These are phyloP conservation scores for Sordaria brevicollis DNA, from an alignment of 495 filamentous ascomycete species.

Conservation along the genomic window DNA sequence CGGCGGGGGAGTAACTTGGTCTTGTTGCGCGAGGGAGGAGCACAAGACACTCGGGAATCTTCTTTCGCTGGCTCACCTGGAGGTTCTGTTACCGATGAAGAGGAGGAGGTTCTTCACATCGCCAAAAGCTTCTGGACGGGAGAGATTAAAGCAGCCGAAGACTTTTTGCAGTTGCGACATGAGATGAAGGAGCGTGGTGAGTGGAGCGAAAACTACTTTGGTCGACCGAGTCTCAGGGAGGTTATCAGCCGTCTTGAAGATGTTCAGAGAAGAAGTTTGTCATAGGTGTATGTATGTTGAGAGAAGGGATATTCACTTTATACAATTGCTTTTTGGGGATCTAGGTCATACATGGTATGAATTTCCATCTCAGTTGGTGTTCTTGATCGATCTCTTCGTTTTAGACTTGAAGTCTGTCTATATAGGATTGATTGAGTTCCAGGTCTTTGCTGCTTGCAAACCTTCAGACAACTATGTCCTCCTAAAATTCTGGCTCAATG, in stretches of 20 bases:
- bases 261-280: neutral
- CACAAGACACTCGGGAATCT: neutral
- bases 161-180: constrained; percentile 23
- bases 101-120: constrained; percentile 11
- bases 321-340: neutral
- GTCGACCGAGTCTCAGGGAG: constrained; percentile 26
- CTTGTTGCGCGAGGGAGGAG: constrained; percentile 11
- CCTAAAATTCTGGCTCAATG: too few species aligned
- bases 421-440: too few species aligned
- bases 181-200: constrained; percentile 18
- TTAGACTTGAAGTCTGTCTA: too few species aligned
- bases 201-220: constrained; percentile 35
- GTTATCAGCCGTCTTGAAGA: constrained; percentile 8
- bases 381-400: too few species aligned
- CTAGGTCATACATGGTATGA: neutral
- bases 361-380: too few species aligned
- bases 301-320: neutral
- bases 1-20: constrained; percentile 29
- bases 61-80: neutral
- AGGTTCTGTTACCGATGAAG: neutral
- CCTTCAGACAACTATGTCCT: too few species aligned
- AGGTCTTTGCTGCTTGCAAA: too few species aligned
- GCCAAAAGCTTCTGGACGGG: constrained; percentile 30
- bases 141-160: constrained; percentile 31
- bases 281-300: neutral